phyloP scores from a whole-genome alignment of 192 early-diverging fungal genomes.

The Rhizophagus clarus region DNA sequence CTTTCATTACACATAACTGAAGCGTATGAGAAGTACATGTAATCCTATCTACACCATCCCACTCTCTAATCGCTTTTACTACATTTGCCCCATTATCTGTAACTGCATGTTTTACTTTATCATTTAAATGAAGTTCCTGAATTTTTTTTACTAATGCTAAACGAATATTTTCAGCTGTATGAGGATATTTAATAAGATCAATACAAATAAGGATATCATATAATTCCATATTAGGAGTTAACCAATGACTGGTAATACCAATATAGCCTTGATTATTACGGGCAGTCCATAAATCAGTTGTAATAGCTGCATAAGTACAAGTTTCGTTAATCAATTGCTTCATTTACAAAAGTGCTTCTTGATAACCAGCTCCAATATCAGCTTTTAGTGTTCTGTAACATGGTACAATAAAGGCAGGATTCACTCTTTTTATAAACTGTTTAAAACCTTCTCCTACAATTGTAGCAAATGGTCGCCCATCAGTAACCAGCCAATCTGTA shows the following conservation, averaged over 20 bases:
- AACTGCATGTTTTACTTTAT: slow-evolving; percentile 6
- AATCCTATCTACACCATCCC: not conserved
- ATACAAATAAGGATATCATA: not conserved
- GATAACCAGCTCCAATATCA: too few species aligned
- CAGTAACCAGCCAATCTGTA: too few species aligned
- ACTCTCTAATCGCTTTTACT: not conserved
- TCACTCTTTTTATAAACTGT: too few species aligned
- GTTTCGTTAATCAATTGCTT: too few species aligned
- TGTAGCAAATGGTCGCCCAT: too few species aligned
- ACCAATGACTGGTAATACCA: not conserved
- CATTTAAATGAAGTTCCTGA: not conserved
- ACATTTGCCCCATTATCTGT: slow-evolving; percentile 9
- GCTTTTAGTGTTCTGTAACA: too few species aligned
- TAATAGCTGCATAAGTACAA: not conserved
- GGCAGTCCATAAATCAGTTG: not conserved
- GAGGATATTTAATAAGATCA: not conserved
- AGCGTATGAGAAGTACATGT: not conserved
- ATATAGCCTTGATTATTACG: slow-evolving; percentile 3
- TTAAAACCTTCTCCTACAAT: too few species aligned
- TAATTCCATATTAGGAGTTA: not conserved
- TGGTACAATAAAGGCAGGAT: too few species aligned
- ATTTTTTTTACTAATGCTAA: not conserved
- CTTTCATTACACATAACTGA: not conserved
- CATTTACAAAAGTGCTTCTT: too few species aligned
- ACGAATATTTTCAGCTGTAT: not conserved